phyloP scores from a whole-genome alignment of 164 flowering plant species.

The Berberis vulgaris region DNA sequence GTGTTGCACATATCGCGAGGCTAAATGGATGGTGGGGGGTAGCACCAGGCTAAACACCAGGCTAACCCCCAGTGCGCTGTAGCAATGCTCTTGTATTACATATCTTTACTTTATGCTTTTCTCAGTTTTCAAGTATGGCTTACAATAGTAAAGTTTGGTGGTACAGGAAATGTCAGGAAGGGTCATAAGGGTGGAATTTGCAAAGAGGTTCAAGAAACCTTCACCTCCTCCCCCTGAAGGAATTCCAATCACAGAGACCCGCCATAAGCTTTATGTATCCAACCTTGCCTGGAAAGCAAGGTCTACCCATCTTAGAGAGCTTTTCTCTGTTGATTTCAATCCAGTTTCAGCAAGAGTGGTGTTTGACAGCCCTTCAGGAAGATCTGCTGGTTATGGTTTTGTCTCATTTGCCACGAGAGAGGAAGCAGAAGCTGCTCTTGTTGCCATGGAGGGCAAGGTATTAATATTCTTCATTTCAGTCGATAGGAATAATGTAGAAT shows the following conservation, averaged over 20 bases:
- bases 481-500: neutral
- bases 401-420: conserved; percentile 71
- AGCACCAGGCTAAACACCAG: no score
- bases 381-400: conserved; percentile 84
- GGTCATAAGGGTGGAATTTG: conserved; percentile 56
- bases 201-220: conserved; percentile 63
- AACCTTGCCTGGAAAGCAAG: conserved; percentile 90
- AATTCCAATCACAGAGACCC: conserved; percentile 39
- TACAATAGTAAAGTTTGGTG: conserved; percentile 3
- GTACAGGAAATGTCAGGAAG: conserved; percentile 76
- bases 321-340: conserved; percentile 43
- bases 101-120: no score
- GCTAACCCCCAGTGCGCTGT: no score
- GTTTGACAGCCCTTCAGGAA: conserved; percentile 52
- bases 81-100: no score
- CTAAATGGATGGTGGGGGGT: no score
- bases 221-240: conserved; percentile 32
- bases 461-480: neutral
- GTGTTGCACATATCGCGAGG: no score
- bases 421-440: conserved; percentile 77
- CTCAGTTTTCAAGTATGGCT: no score
- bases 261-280: conserved; percentile 60
- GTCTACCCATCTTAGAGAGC: conserved; percentile 61
- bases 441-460: conserved; percentile 81
- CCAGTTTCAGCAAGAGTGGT: conserved; percentile 69